A percentile compares a stretch with the other conserved stretches of the same genome.
Conservation (phyloP, 148 eudicot species). For the Selenicereus undatus region DNA sequence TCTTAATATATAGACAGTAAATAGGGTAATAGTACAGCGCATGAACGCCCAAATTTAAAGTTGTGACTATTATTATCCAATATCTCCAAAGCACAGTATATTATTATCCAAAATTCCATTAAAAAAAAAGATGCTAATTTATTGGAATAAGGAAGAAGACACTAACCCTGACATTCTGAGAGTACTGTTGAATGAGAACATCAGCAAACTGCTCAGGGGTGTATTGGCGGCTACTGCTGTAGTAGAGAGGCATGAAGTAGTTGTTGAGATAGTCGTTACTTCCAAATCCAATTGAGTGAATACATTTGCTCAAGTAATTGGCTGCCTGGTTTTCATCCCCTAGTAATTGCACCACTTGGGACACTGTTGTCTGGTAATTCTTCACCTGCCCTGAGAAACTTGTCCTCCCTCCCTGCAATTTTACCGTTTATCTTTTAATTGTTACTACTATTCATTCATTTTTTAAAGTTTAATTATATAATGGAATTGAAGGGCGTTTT, state of each 20-base stretch:
- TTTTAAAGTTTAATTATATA: too few relatives aligned
- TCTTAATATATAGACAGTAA: too few relatives aligned
- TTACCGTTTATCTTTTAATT: neutral
- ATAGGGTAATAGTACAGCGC: too few relatives aligned
- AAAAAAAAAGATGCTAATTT: too few relatives aligned
- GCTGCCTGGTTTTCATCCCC: constrained; percentile 47
- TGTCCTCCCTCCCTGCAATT: constrained; percentile 37
- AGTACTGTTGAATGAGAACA: constrained; percentile 46
- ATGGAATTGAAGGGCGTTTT: too few relatives aligned
- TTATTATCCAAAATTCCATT: too few relatives aligned
- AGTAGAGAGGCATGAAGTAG: constrained; percentile 57
- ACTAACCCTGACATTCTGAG: constrained; percentile 46
- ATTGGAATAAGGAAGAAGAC: neutral
- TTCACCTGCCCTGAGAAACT: constrained; percentile 50
- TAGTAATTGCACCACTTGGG: constrained; percentile 45
- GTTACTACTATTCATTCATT: neutral
- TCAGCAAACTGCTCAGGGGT: constrained; percentile 49
- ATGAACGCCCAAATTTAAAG: too few relatives aligned
- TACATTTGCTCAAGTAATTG: constrained; percentile 46
- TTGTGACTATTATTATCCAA: too few relatives aligned
- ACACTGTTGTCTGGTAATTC: constrained; percentile 53
- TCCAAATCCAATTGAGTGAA: constrained; percentile 56
- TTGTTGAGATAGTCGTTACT: constrained; percentile 78
- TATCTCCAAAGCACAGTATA: too few relatives aligned
- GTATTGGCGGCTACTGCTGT: constrained; percentile 40